Evolutionary conservation across 2,329 filamentous ascomycete genomes (phyloP).

Genomic region (Cryphonectria nitschkei): DNA sequence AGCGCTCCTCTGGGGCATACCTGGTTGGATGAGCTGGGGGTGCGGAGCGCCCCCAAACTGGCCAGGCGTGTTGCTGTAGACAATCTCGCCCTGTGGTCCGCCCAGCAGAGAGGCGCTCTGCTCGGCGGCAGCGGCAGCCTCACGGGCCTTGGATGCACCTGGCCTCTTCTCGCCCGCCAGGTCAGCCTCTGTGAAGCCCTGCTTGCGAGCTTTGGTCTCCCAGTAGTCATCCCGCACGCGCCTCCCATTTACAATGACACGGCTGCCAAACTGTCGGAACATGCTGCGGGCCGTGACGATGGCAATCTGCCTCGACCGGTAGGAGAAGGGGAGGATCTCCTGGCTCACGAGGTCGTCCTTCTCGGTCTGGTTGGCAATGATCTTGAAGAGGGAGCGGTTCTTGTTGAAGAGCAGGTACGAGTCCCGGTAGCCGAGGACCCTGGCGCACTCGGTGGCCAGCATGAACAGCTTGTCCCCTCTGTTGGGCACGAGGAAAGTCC

Average conservation of each 20-base stretch:
- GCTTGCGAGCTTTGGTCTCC: slow-evolving; percentile 95
- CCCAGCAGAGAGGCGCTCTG: slow-evolving; percentile 64
- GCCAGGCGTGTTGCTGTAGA: slow-evolving; percentile 76
- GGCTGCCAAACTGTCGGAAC: slow-evolving; percentile 97
- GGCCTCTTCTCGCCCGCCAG: slow-evolving; percentile 94
- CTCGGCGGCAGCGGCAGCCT: slow-evolving; percentile 73
- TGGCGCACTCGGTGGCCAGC: slow-evolving; percentile 95
- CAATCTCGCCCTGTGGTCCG: slow-evolving; percentile 80
- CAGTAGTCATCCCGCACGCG: slow-evolving; percentile 97
- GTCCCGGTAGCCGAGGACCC: slow-evolving; percentile 91
- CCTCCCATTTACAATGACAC: slow-evolving; percentile 86
- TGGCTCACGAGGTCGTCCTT: slow-evolving; percentile 96
- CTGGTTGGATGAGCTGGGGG: slow-evolving; percentile 71
- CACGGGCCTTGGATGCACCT: slow-evolving; percentile 84
- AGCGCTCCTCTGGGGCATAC: slow-evolving; percentile 62
- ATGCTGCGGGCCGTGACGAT: slow-evolving; percentile 97
- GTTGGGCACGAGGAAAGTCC: slow-evolving; percentile 90
- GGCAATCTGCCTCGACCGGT: slow-evolving; percentile 96
- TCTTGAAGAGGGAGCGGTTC: slow-evolving; percentile 94
- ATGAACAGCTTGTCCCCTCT: slow-evolving; percentile 95
- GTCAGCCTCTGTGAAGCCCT: slow-evolving; percentile 97
- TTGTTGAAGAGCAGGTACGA: slow-evolving; percentile 99
- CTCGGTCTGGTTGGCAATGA: slow-evolving; percentile 92
- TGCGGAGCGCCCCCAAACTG: slow-evolving; percentile 70
- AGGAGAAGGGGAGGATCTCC: slow-evolving; percentile 95